A percentile compares a stretch with the other conserved stretches of the same genome.
These are phyloP conservation scores for Citrus trifoliata DNA, from an alignment of 345 rosid genomes.

Conservation along the genomic window DNA sequence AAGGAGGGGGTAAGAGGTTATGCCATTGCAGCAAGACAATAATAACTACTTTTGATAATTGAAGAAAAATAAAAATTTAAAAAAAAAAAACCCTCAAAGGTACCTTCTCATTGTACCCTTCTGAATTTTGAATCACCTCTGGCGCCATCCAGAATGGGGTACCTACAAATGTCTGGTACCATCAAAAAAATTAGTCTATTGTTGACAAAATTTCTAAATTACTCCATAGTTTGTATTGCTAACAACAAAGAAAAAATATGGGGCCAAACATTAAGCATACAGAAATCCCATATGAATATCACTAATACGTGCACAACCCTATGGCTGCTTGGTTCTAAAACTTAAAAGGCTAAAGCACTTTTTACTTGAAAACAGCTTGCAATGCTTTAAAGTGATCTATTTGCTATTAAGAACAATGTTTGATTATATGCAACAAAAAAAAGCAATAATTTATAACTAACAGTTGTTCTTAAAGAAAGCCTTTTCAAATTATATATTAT, in stretches of 20 bases:
- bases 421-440: neutral
- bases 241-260: neutral
- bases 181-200: conserved; percentile 38
- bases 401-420: neutral
- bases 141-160: conserved; percentile 99
- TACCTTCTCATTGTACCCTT: conserved; percentile 98
- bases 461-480: neutral
- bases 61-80: conserved; percentile 1
- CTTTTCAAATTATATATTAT: neutral
- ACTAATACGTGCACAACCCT: neutral
- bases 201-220: conserved; percentile 13
- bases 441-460: neutral
- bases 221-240: conserved; percentile 6
- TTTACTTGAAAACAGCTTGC: neutral
- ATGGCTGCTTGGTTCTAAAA: neutral
- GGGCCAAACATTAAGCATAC: neutral
- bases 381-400: neutral
- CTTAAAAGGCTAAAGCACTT: neutral
- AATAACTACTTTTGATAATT: neutral
- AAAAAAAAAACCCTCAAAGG: neutral
- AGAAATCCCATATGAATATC: neutral
- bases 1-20: neutral
- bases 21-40: conserved; percentile 14
- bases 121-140: conserved; percentile 97
- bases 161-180: conserved; percentile 95